phyloP scores from a whole-genome alignment of 1,284 basidiomycete genomes.

The Somion occarium region DNA sequence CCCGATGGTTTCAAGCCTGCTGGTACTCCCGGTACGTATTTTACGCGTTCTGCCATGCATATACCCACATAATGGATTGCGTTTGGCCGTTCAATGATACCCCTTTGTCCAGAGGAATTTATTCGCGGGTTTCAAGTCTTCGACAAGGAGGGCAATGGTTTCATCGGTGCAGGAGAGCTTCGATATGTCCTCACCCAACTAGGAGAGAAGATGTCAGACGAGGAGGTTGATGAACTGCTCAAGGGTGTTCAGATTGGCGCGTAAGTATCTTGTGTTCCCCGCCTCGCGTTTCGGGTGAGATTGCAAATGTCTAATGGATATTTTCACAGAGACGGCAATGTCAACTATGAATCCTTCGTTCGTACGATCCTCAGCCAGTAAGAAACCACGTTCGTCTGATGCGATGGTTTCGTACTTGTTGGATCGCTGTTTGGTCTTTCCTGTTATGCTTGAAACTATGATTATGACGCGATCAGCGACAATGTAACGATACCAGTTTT shows the following conservation, averaged over 20 bases:
- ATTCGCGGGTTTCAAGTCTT: conserved; percentile 99
- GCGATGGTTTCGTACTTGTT: background rate
- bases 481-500: conserved; percentile 1
- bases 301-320: conserved; percentile 9
- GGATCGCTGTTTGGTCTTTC: background rate
- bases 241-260: conserved; percentile 89
- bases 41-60: background rate
- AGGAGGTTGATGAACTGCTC: conserved; percentile 96
- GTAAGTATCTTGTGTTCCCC: conserved; percentile 43
- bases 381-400: background rate
- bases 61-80: background rate
- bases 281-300: conserved; percentile 13
- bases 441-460: background rate
- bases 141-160: conserved; percentile 96
- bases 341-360: conserved; percentile 97
- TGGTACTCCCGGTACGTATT: conserved; percentile 74
- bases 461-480: background rate
- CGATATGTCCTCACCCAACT: conserved; percentile 95
- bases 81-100: background rate
- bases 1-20: conserved; percentile 97
- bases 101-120: conserved; percentile 79
- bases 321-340: conserved; percentile 82
- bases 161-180: conserved; percentile 90
- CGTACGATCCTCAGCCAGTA: conserved; percentile 86
- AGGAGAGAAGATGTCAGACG: conserved; percentile 96